phyloP scores from a whole-genome alignment of 768 basidiomycete genomes.

The Naganishia vaughanmartiniae region DNA sequence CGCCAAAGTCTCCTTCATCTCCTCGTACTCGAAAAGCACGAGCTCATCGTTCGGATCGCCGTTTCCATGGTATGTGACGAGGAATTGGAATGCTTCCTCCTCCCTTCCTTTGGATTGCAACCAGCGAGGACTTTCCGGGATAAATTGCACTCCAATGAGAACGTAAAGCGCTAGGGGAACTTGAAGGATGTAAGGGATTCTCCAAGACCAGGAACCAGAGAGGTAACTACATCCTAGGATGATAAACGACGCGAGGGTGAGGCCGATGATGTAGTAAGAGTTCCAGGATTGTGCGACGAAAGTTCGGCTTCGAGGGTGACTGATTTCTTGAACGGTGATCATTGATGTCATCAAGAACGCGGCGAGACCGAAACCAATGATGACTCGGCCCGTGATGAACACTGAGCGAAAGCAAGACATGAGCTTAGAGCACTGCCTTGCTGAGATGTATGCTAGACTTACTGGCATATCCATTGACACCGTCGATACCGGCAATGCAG shows the following conservation, averaged over 20 bases:
- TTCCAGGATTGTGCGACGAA: conserved; percentile 50
- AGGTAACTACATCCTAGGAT: conserved; percentile 48
- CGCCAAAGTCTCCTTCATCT: conserved; percentile 51
- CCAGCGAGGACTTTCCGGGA: conserved; percentile 53
- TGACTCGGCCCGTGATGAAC: conserved; percentile 47
- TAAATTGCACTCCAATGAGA: conserved; percentile 52
- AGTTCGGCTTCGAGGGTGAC: conserved; percentile 51
- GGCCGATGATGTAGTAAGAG: conserved; percentile 53
- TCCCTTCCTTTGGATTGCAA: conserved; percentile 47
- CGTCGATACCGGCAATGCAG: conserved; percentile 49
- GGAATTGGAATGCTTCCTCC: conserved; percentile 48
- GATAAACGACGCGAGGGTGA: conserved; percentile 49
- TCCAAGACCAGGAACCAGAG: conserved; percentile 49
- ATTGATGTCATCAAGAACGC: conserved; percentile 52
- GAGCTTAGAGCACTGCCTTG: not conserved
- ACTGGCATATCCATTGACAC: conserved; percentile 51
- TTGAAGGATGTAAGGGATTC: conserved; percentile 52
- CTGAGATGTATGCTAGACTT: conserved; percentile 20
- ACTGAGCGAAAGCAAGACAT: conserved; percentile 31
- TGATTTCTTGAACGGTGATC: conserved; percentile 52
- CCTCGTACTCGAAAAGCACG: conserved; percentile 52
- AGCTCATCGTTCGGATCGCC: conserved; percentile 51
- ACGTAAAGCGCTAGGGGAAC: conserved; percentile 48
- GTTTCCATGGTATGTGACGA: conserved; percentile 52
- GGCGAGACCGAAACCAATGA: conserved; percentile 52